Evolutionary conservation across 768 basidiomycete species (phyloP), one percentile per base, ranked within the genome.

Genomic region (Daedalea quercina): DNA sequence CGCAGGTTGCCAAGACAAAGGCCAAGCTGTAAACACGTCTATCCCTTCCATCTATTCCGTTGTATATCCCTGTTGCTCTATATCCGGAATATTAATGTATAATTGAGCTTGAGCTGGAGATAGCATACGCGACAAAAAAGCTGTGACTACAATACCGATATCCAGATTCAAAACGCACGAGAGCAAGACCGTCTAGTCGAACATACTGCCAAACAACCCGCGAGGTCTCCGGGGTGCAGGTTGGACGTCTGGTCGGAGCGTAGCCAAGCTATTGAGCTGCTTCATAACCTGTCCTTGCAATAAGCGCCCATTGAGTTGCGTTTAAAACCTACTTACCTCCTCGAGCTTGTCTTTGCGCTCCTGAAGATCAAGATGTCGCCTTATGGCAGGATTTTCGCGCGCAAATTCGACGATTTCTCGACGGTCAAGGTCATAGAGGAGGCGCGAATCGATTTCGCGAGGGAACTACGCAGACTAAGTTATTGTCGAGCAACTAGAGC

Each of bases 291-390:
- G 60, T 19, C n/a, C n/a, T n/a, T n/a, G n/a, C n/a, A n/a, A n/a
- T n/a, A n/a, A 19, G 55, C 19, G 34, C 48, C 11, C 22, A 9
- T 2, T 51, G 3, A 41, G 40, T 28, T n/a, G 2, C 11, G 8
- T 37, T 20, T 17, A 12, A 43, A 13, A 23, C 20, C 12, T 19
- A 58, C 67, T 56, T 57, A 87, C 90, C 79, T 94, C 90, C 67
- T 98, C 96, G 17, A 98, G 76, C 70, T 97, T 97, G 68, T 99
- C 94, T 63, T 98, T 99, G 40, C 96, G 78, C 52, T 94, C 94
- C 66, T 99, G 96, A 41, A 99, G 71, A 54, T 98, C 94, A 19
- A 99, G 75, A 65, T 99, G 96, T 47, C 76, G 76, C 56, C 85
- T 74, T 52, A 99, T 82, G n/a, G 72, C 70, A 0, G 95, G 96